Conservation (phyloP, 495 filamentous ascomycete genomes). For the Astrocystis sublimbata region DNA sequence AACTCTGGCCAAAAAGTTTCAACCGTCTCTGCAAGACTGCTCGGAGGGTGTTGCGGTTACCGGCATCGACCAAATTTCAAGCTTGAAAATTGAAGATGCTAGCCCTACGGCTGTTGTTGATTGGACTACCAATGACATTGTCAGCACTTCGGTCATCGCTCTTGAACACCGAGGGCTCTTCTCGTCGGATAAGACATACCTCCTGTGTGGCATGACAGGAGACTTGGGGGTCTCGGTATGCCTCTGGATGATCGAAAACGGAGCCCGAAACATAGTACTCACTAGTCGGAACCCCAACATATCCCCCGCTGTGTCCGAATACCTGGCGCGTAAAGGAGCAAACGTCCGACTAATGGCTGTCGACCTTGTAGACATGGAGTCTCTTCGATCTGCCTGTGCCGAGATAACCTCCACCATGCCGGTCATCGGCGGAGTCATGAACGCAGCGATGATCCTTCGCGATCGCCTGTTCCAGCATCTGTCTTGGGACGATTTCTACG, state of each 20-base stretch:
- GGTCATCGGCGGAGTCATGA: slow-evolving; percentile 40
- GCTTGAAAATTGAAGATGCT: background rate
- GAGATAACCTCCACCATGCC: slow-evolving; percentile 30
- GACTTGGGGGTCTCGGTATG: slow-evolving; percentile 48
- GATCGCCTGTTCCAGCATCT: slow-evolving; percentile 36
- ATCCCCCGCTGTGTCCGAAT: background rate
- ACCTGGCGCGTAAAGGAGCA: background rate
- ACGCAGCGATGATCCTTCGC: slow-evolving; percentile 45
- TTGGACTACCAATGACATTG: slow-evolving; percentile 16
- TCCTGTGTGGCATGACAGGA: slow-evolving; percentile 50
- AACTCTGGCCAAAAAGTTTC: background rate
- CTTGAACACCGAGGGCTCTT: slow-evolving; percentile 16
- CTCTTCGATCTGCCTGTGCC: background rate
- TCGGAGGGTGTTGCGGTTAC: background rate
- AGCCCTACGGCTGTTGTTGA: slow-evolving; percentile 2
- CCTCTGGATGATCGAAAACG: slow-evolving; percentile 50
- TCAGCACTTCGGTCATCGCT: background rate
- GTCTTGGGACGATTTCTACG: slow-evolving; percentile 28
- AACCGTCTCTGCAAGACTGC: background rate
- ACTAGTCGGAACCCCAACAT: slow-evolving; percentile 43
- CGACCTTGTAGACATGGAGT: slow-evolving; percentile 9
- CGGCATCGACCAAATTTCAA: background rate
- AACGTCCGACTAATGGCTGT: background rate
- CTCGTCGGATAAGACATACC: slow-evolving; percentile 43
- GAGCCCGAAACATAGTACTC: slow-evolving; percentile 46